Base-by-base conservation (phyloP, 1,284 basidiomycete genomes). In the Grifola frondosa region DNA sequence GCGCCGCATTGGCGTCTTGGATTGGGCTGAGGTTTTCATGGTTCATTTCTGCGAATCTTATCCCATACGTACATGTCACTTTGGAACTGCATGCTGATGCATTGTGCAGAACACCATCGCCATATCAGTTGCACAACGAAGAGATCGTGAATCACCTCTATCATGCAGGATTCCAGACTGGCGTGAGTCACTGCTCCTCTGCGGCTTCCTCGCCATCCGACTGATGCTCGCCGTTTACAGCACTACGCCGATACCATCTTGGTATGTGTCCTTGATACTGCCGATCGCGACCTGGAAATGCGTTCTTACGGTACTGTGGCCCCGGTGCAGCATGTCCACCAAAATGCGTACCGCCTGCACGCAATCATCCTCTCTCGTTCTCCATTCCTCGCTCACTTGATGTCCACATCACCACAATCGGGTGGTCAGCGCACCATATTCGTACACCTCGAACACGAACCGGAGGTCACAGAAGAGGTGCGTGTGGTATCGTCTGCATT, bases 291-390 rank as follows among this genome's bases (percentile, higher is more conserved):
- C 5, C 1, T 17, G 6, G 5, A n/a, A 3, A 26, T 34, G 1
- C 11, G 22, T 7, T 19, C 10, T 26, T 28, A 34, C 31, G 10
- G 9, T 33, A 10, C n/a, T n/a, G n/a, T n/a, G n/a, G n/a, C n/a
- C n/a, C n/a, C n/a, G 19, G 2, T 49, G 12, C 50, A 90, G 86
- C 85, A 88, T 69, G 80, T 88, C 46, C 78, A 81, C 57, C 79
- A 84, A 71, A 80, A 78, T 64, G 71, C 75, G 46, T 89, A 88
- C 64, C 78, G 80, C 48, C 75, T 89, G 39, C 87, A 90, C 64
- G 78, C 84, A 54, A 84, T 94, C 64, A 84, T 92, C 55, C 74
- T 94, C 47, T 88, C 89, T 44, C 84, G 87, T 42, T 91, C 88
- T 26, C 90, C 91, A 32, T 90, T 81, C 66, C 78, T 93, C 56